These are phyloP conservation scores for Penicillium psychrosexuale DNA, from an alignment of 2,329 filamentous ascomycete genomes.

Conservation along the genomic window DNA sequence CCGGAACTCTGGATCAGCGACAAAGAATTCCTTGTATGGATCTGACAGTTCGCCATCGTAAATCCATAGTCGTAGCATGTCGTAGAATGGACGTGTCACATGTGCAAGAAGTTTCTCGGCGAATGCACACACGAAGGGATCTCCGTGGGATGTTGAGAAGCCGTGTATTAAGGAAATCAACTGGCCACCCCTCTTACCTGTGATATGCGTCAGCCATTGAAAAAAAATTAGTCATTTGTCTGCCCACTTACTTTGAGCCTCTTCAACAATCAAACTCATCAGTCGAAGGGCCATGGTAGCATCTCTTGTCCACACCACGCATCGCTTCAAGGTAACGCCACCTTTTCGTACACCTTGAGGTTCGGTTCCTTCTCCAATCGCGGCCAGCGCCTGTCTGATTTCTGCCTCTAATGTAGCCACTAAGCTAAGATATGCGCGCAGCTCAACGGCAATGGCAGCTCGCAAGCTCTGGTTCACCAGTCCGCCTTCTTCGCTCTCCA, in stretches of 20 bases:
- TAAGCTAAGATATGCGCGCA: constrained; percentile 83
- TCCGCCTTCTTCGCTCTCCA: constrained; percentile 75
- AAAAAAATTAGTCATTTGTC: neutral
- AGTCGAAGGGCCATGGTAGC: constrained; percentile 91
- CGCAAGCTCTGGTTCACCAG: constrained; percentile 89
- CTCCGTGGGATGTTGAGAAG: constrained; percentile 89
- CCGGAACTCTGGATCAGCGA: constrained; percentile 69
- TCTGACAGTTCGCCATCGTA: constrained; percentile 98
- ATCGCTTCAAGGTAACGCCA: constrained; percentile 90
- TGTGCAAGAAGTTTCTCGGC: constrained; percentile 82
- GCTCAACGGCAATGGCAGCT: constrained; percentile 77
- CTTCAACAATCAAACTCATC: constrained; percentile 91
- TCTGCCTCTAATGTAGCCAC: constrained; percentile 91
- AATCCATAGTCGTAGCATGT: constrained; percentile 94
- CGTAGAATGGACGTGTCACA: constrained; percentile 92
- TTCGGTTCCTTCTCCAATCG: constrained; percentile 58
- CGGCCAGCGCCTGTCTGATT: constrained; percentile 75
- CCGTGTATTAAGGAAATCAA: constrained; percentile 90
- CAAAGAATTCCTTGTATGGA: constrained; percentile 93
- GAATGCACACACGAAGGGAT: constrained; percentile 90
- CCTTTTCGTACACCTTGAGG: constrained; percentile 74
- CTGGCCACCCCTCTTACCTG: constrained; percentile 75
- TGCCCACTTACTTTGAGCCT: constrained; percentile 65
- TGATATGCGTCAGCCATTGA: constrained; percentile 8
- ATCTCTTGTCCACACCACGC: constrained; percentile 95